A percentile compares a stretch with the other conserved stretches of the same genome.
These are phyloP conservation scores for Pythium phragmiticola DNA, from an alignment of 352 stramenopile genomes.

Conservation along the genomic window DNA sequence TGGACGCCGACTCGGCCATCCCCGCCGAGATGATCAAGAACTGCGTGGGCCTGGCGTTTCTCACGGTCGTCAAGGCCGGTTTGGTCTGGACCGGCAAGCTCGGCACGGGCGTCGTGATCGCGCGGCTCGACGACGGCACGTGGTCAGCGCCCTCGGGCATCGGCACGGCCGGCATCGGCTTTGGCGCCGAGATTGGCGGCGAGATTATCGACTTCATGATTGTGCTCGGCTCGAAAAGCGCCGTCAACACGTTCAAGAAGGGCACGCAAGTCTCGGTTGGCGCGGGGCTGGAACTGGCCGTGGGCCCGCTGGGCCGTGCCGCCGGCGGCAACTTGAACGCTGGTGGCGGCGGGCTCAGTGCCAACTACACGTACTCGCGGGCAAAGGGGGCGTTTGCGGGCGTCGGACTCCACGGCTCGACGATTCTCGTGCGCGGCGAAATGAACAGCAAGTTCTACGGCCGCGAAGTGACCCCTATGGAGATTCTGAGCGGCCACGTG, in stretches of 20 bases:
- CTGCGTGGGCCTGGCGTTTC: constrained; percentile 71
- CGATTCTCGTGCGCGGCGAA: constrained; percentile 79
- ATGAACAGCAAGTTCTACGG: constrained; percentile 88
- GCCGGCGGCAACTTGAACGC: constrained; percentile 77
- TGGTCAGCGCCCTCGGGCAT: constrained; percentile 86
- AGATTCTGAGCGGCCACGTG: constrained; percentile 81
- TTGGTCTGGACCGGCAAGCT: constrained; percentile 85
- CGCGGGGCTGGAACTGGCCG: constrained; percentile 69
- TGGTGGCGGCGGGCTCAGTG: constrained; percentile 68
- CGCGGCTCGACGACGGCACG: constrained; percentile 73
- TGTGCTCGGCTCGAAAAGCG: constrained; percentile 65
- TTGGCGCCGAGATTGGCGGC: constrained; percentile 79
- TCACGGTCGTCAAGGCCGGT: constrained; percentile 85
- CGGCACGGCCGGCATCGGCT: constrained; percentile 76
- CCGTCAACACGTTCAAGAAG: constrained; percentile 84
- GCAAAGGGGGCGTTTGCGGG: constrained; percentile 81
- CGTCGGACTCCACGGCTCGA: constrained; percentile 77
- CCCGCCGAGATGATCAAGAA: constrained; percentile 81
- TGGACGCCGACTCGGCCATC: constrained; percentile 73
- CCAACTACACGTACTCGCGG: constrained; percentile 88
- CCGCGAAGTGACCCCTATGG: constrained; percentile 69
- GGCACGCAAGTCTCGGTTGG: constrained; percentile 80
- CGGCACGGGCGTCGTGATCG: constrained; percentile 79
- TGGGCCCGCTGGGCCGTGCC: constrained; percentile 67
- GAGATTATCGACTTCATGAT: constrained; percentile 91